Percentiles rank a stretch among this genome's conserved stretches.
phyloP scores from a whole-genome alignment of 768 basidiomycete genomes.

The Kwoniella dendrophila region DNA sequence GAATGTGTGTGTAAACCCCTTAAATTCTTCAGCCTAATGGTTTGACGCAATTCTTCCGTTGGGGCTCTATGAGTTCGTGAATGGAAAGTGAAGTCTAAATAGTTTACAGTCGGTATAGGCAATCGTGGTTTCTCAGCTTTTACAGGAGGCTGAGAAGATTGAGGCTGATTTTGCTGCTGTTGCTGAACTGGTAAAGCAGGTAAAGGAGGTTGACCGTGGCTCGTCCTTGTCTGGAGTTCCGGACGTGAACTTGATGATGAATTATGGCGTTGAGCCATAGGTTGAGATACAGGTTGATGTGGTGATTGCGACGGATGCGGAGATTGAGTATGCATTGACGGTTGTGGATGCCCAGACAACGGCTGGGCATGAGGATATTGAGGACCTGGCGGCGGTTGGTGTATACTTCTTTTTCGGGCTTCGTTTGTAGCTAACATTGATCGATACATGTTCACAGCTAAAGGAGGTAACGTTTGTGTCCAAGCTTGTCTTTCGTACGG shows the following conservation, averaged over 20 bases:
- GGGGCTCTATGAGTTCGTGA: neutral
- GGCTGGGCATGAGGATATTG: constrained; percentile 3
- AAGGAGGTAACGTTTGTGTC: constrained; percentile 34
- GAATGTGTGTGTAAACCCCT: constrained; percentile 49
- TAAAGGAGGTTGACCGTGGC: constrained; percentile 3
- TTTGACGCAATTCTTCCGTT: constrained; percentile 1
- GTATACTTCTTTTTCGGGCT: constrained; percentile 20
- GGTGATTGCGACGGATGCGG: neutral
- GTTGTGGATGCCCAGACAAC: too few species aligned
- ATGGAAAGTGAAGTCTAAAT: constrained; percentile 44
- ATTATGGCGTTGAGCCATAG: neutral
- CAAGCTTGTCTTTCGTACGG: constrained; percentile 44
- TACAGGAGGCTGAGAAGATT: neutral
- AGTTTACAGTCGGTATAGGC: constrained; percentile 41
- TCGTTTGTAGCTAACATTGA: constrained; percentile 41
- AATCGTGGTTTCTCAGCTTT: constrained; percentile 19
- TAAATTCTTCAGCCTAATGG: constrained; percentile 39
- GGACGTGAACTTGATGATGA: constrained; percentile 1
- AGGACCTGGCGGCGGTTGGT: constrained; percentile 1
- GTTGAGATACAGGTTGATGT: constrained; percentile 10
- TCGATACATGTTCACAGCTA: constrained; percentile 35
- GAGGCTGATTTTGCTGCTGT: constrained; percentile 1
- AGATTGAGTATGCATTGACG: neutral
- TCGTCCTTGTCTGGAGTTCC: neutral
- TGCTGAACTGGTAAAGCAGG: neutral